These are phyloP conservation scores for Globisporangium cystogenes DNA, from an alignment of 352 stramenopile genomes.

Conservation along the genomic window DNA sequence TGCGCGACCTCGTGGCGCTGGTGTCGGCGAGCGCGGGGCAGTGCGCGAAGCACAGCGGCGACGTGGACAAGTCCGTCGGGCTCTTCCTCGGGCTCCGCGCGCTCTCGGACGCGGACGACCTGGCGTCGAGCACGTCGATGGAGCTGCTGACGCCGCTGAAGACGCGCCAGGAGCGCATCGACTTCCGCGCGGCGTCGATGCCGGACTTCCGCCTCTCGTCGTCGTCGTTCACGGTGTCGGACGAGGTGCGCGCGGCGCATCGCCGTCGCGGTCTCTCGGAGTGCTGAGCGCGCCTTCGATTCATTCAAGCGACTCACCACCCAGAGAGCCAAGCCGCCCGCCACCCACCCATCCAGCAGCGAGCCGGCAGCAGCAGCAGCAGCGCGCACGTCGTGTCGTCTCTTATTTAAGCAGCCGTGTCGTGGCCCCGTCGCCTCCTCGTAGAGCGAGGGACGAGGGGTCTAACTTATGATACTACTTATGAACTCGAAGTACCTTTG, in stretches of 20 bases:
- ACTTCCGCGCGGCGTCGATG: slow-evolving; percentile 61
- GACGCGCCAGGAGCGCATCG: slow-evolving; percentile 64
- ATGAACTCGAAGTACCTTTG: too few relatives aligned
- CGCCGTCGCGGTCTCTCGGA: slow-evolving; percentile 30
- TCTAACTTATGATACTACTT: neutral
- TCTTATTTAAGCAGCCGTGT: neutral
- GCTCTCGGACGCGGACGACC: slow-evolving; percentile 36
- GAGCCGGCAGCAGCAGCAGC: neutral
- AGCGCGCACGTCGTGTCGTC: neutral
- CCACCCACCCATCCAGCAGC: too few relatives aligned
- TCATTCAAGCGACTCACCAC: too few relatives aligned
- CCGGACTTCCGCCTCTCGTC: slow-evolving; percentile 54
- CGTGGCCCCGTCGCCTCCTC: neutral
- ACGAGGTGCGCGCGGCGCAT: slow-evolving; percentile 19
- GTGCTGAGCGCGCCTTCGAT: neutral
- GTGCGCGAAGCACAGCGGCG: slow-evolving; percentile 37
- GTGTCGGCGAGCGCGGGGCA: slow-evolving; percentile 31
- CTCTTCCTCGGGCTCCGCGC: slow-evolving; percentile 50
- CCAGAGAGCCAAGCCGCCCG: too few relatives aligned
- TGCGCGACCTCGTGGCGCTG: slow-evolving; percentile 45
- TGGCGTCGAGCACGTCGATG: slow-evolving; percentile 22
- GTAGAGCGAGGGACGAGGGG: neutral
- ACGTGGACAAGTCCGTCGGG: slow-evolving; percentile 62
- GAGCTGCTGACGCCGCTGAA: slow-evolving; percentile 33
- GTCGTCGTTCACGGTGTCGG: slow-evolving; percentile 21